Evolutionary conservation across 2,329 filamentous ascomycete genomes (phyloP), one percentile per base, ranked within the genome.

Genomic region (Fusarium albidum): DNA sequence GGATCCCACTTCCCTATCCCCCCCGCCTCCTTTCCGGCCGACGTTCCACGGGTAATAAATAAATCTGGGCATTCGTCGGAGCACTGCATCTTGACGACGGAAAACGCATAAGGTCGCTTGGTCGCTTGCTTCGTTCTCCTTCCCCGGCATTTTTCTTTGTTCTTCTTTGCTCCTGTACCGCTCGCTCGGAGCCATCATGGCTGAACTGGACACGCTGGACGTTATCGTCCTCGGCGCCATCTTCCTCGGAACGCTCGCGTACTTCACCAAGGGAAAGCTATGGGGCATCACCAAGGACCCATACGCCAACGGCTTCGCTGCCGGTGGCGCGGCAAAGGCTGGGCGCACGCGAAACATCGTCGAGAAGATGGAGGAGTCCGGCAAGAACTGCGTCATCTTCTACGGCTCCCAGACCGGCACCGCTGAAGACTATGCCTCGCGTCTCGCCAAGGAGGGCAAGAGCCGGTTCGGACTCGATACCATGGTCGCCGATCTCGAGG

Each of bases 401-500:
- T 99, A 97, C 73, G 95, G 95, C 64, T 99, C 95, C 27, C 95
- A 99, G 79, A 99, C 95, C 15, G 95, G 95, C 68, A 99, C 95
- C 33, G 95, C 95, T 42, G 96, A 99, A 78, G 95, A 99, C 75
- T 99, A 99, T 71, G 96, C 95, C 63, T 96, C 94, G 11, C 86
- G 96, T 67, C 80, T 99, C 66, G 92, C 95, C 63, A 99, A 99
- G 82, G 95, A 99, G 77, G 95, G 95, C 69, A 94, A 94, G 75
- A 96, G 94, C 69, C 86, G 95, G 59, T 99, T 96, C 72, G 95
- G 95, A 31, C 83, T 99, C 59, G 96, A 96, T 77, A 97, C 94
- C 58, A 98, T 99, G 93, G 92, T 96, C 13, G 95, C 94, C 48
- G 95, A 99, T 76, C 81, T 99, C 59, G 95, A 99, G 76, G 95